Evolutionary conservation across 768 basidiomycete species (phyloP), one percentile per base, ranked within the genome.

Genomic region (Gelatoporia subvermispora): DNA sequence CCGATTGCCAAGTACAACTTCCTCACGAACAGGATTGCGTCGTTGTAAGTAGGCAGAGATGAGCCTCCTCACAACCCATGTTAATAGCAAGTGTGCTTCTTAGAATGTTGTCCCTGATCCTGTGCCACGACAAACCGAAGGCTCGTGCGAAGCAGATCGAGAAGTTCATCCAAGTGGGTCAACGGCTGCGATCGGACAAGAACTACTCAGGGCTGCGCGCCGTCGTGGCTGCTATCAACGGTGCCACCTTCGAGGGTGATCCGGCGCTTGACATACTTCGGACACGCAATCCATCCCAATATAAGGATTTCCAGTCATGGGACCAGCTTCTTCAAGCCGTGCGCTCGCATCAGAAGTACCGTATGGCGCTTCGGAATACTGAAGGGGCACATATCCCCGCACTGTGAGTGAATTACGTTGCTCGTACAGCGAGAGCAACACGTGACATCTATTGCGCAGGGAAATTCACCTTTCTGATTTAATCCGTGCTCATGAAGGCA

Each of bases 131-230:
- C 57, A 85, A 83, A 57, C 73, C 83, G 23, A 84, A 79, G 64
- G 65, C 74, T 38, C 83, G 95, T 36, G 88, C 85, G 3, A 79
- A 75, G 50, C 84, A 93, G 57, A 86, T 94, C 50, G 92, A 96
- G 62, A 90, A 90, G 61, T 84, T 98, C 50, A 82, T 93, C 21
- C 82, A 87, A 42, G 81, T 98, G 53, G 91, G 89, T 1, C 77
- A 81, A 49, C 80, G 81, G 47, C 74, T 99, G 36, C 84, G 95
- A 25, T 74, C 76, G 11, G 64, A 89, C 40, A 93, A 95, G 67
- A 97, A 99, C 63, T 98, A 96, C 64, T 92, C 93, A 28, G 89
- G 88, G 1, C 69, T 96, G 46, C 91, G 92, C 39, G 92, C 93
- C 9, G 83, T 97, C 56, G 84, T 97, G n/a, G 89, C 92, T 23